A percentile compares a stretch with the other conserved stretches of the same genome.
Evolutionary conservation across 2,329 filamentous ascomycete genomes (phyloP).

Genomic region (Fusarium pininemorale): DNA sequence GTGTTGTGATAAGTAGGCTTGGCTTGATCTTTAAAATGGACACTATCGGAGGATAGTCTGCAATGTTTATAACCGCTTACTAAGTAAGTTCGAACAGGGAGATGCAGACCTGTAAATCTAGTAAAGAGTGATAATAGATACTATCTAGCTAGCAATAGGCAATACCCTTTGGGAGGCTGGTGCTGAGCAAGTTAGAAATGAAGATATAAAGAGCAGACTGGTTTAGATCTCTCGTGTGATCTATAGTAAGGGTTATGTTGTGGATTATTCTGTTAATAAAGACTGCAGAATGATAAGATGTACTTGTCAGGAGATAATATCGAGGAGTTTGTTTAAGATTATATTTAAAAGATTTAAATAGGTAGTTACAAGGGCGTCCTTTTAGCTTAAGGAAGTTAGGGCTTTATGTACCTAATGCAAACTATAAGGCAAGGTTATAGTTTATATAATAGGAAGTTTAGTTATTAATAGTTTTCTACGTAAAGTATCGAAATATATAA

Average conservation of each 20-base stretch:
- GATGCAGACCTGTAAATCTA: fast-evolving
- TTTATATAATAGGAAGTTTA: too few species aligned
- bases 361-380: too few species aligned
- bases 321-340: background rate
- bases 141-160: too few species aligned
- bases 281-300: background rate
- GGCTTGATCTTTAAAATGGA: too few species aligned
- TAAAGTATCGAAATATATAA: background rate
- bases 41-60: too few species aligned
- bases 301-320: background rate
- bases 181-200: background rate
- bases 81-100: too few species aligned
- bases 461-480: too few species aligned
- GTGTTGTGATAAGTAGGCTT: too few species aligned
- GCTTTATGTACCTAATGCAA: background rate
- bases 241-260: background rate
- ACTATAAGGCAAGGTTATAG: fast-evolving
- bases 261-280: background rate
- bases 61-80: too few species aligned
- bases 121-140: too few species aligned
- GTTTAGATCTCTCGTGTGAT: background rate
- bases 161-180: too few species aligned
- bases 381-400: fast-evolving
- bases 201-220: background rate
- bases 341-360: too few species aligned